Evolutionary conservation across 2,329 filamentous ascomycete species (phyloP), one percentile per base, ranked within the genome.

Genomic region (Xylaria multiplex): DNA sequence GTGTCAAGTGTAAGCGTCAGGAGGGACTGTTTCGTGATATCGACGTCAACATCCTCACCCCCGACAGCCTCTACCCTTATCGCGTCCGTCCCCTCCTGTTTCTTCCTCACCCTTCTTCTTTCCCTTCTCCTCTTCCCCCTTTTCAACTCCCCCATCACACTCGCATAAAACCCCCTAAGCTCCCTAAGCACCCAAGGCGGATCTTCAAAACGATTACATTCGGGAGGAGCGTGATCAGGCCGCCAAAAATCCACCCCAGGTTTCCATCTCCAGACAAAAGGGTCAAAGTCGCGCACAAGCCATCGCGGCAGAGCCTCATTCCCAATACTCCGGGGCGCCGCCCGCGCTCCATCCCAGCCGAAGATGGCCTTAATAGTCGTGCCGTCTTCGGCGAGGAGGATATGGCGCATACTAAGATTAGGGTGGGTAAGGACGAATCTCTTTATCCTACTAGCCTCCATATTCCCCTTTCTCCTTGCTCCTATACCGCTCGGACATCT

Each of bases 221-320:
- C 57, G 6, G 53, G 52, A 11, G 35, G 54, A 14, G 6, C 46
- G 30, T 65, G 60, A 14, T 48, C 35, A 3, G 3, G 6, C 2
- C 68, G 54, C 69, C 70, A 68, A 19, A 65, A 56, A 2, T 69
- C 67, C 19, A 59, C 32, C 16, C 65, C 43, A 35, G 71, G 72
- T 30, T 22, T 32, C 73, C 73, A 74, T 37, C 66, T 59, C 62
- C 70, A 73, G 22, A 67, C 46, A 40, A 71, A 72, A 6, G 72
- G 71, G 53, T 75, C 69, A 45, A 72, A 71, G 42, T 75, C 74
- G 19, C 73, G 64, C 2, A 72, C 66, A 16, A 74, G 71, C 73
- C 73, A 75, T 35, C 62, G 64, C 14, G 73, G 73, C 9, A 73
- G 53, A 6, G 69, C 65, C 68, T 74, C 70, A 52, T 72, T 71